These are phyloP conservation scores for Talaromyces piceae DNA, from an alignment of 2,329 filamentous ascomycete species.

Conservation along the genomic window DNA sequence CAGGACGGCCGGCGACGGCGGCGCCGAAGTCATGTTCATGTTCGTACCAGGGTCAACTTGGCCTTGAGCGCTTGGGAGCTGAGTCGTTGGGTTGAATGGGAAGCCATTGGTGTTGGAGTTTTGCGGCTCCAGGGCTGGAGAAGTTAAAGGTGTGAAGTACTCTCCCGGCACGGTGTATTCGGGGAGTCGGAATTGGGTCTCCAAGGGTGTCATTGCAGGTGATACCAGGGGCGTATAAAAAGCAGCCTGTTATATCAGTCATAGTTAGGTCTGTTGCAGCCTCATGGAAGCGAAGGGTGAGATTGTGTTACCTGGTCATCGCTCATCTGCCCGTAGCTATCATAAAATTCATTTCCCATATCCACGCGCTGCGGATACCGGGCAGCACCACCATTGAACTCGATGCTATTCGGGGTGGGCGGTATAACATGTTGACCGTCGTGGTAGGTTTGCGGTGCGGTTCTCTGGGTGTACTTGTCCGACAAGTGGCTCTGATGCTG, in stretches of 20 bases:
- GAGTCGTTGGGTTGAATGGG: constrained; percentile 27
- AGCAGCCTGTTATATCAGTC: constrained; percentile 27
- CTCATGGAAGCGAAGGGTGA: background rate
- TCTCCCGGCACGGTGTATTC: constrained; percentile 43
- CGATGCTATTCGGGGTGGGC: constrained; percentile 43
- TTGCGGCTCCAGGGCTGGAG: constrained; percentile 44
- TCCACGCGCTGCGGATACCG: constrained; percentile 36
- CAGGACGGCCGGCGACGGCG: constrained; percentile 26
- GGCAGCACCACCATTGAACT: constrained; percentile 38
- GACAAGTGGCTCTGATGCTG: constrained; percentile 21
- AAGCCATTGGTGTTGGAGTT: constrained; percentile 29
- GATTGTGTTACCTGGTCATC: constrained; percentile 35
- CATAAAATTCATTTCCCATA: constrained; percentile 36
- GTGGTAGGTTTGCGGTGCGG: constrained; percentile 21
- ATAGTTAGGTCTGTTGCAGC: background rate
- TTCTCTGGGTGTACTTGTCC: constrained; percentile 12
- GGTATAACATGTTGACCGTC: constrained; percentile 33
- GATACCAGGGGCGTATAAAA: constrained; percentile 45
- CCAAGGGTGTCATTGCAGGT: constrained; percentile 44
- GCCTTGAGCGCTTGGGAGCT: constrained; percentile 34
- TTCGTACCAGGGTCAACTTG: constrained; percentile 29
- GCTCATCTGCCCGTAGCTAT: constrained; percentile 35
- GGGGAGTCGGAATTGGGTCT: constrained; percentile 39
- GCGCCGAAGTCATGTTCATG: constrained; percentile 22
- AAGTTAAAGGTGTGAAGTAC: constrained; percentile 45